Conservation (phyloP, 129 eudicot species). For the Chrysanthemum makinoi region DNA sequence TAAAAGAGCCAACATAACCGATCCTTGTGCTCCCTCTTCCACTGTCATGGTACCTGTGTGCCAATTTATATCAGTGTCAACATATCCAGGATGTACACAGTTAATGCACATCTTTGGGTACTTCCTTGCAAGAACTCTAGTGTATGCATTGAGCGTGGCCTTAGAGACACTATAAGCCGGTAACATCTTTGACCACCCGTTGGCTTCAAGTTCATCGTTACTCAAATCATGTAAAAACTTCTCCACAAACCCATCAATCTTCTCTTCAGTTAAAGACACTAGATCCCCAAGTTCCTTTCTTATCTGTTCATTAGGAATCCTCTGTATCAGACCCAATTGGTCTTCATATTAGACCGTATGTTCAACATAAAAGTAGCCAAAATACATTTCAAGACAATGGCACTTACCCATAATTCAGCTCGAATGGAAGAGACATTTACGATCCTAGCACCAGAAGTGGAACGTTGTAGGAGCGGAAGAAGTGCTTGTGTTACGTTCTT, state of each 20-base stretch:
- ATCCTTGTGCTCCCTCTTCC: conserved; percentile 79
- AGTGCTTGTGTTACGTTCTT: conserved; percentile 71
- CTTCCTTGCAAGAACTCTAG: conserved; percentile 62
- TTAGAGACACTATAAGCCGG: conserved; percentile 86
- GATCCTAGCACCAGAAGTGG: conserved; percentile 64
- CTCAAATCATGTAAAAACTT: conserved; percentile 56
- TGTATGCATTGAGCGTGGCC: conserved; percentile 71
- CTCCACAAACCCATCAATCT: conserved; percentile 56
- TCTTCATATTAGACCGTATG: not conserved
- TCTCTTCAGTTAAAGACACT: conserved; percentile 62
- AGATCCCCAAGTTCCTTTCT: conserved; percentile 62
- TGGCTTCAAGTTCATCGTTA: conserved; percentile 52
- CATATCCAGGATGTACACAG: conserved; percentile 87
- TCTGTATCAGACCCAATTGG: conserved; percentile 30
- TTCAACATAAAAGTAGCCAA: not conserved
- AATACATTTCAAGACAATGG: not conserved
- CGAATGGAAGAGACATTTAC: conserved; percentile 74
- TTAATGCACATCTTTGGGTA: conserved; percentile 63
- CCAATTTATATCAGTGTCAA: conserved; percentile 71
- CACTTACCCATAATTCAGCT: conserved; percentile 60
- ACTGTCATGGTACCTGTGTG: conserved; percentile 70
- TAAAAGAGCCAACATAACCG: conserved; percentile 74
- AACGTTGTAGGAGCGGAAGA: conserved; percentile 69
- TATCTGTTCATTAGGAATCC: conserved; percentile 63
- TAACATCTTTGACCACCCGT: conserved; percentile 82